phyloP scores from a whole-genome alignment of 2,329 filamentous ascomycete species.

The Fusarium sp. region DNA sequence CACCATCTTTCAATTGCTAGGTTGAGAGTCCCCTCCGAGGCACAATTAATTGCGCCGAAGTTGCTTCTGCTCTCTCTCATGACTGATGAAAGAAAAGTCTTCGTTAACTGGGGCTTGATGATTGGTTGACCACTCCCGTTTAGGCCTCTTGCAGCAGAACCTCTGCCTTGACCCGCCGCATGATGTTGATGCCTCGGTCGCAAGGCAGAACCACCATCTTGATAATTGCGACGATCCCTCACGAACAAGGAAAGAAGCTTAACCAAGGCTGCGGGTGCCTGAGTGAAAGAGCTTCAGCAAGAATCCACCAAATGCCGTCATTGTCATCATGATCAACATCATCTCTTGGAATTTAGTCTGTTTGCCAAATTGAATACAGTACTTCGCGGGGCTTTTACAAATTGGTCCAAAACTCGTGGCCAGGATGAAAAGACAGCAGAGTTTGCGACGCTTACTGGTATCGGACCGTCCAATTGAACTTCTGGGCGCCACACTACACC shows the following conservation, averaged over 20 bases:
- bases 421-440: neutral
- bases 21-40: neutral
- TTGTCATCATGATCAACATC: slow-evolving; percentile 23
- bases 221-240: slow-evolving; percentile 18
- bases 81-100: slow-evolving; percentile 9
- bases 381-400: neutral
- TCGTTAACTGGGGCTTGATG: slow-evolving; percentile 1
- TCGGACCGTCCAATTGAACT: neutral
- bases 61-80: slow-evolving; percentile 21
- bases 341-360: slow-evolving; percentile 2
- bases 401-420: slow-evolving; percentile 3
- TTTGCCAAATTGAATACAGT: neutral
- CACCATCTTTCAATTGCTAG: slow-evolving; percentile 3
- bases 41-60: slow-evolving; percentile 10
- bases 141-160: slow-evolving; percentile 24
- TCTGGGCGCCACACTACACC: slow-evolving; percentile 1
- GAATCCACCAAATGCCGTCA: slow-evolving; percentile 29
- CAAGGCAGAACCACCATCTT: slow-evolving; percentile 32
- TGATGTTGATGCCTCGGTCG: slow-evolving; percentile 24
- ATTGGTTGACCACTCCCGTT: slow-evolving; percentile 23
- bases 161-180: slow-evolving; percentile 15
- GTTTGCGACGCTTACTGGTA: neutral
- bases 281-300: neutral
- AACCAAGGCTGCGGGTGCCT: neutral
- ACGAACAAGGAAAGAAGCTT: slow-evolving; percentile 37